Evolutionary conservation across 208 protist genomes (phyloP).

Genomic region (Lotmaria passim): DNA sequence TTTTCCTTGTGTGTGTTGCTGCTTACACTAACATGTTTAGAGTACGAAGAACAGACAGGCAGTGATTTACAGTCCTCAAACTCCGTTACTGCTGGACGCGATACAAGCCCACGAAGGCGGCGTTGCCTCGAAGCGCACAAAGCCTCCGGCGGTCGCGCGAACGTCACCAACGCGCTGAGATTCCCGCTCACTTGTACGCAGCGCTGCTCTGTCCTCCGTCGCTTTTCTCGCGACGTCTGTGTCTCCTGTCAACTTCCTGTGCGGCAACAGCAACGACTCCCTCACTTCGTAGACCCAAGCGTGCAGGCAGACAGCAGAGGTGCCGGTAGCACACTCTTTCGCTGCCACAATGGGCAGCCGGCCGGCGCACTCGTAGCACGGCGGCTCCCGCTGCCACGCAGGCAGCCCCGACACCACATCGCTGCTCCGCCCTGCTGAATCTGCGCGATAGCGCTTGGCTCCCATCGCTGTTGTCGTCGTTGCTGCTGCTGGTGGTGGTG

Average conservation of each 20-base stretch:
- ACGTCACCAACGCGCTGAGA: neutral
- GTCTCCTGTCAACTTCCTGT: neutral
- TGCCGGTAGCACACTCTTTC: constrained; percentile 32
- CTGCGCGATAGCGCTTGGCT: neutral
- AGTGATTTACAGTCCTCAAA: too few relatives aligned
- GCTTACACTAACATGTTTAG: too few relatives aligned
- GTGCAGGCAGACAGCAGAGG: constrained; percentile 63
- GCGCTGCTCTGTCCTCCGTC: neutral
- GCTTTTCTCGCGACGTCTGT: neutral
- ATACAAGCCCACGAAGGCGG: constrained; percentile 18
- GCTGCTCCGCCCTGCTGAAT: neutral
- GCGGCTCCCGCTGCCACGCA: constrained; percentile 38
- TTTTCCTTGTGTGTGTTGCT: too few relatives aligned
- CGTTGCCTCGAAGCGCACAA: constrained; percentile 30
- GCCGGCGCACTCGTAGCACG: constrained; percentile 79
- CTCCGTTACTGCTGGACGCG: too few relatives aligned
- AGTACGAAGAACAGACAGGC: too few relatives aligned
- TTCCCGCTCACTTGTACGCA: neutral
- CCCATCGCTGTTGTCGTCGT: neutral
- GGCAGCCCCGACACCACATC: too few relatives aligned
- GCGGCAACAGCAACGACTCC: constrained; percentile 31
- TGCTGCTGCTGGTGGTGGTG: neutral
- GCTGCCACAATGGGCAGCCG: constrained; percentile 57
- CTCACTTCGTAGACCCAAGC: constrained; percentile 74
- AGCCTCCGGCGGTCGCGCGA: constrained; percentile 1